Evolutionary conservation across 2,329 filamentous ascomycete genomes (phyloP), one percentile per base, ranked within the genome.

Genomic region (Beauveria pseudobassiana): DNA sequence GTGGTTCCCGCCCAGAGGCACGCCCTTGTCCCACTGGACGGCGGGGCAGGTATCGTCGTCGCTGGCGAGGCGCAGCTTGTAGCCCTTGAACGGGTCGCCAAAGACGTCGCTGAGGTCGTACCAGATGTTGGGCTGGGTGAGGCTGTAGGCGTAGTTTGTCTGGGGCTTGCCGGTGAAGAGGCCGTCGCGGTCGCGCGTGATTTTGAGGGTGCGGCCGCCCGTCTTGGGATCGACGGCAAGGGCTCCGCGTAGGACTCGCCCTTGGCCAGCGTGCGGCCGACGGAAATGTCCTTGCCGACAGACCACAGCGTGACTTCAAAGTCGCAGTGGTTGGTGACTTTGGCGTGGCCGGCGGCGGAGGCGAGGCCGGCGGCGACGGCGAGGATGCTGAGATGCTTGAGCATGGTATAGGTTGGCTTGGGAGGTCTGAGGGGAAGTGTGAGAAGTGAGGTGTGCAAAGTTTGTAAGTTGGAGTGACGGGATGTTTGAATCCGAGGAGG

Each of bases 41-140:
- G 66, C 57, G 0, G 71, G 69, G 68, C 76, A 78, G 3, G 56
- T 65, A 7, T 62, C 42, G 42, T 73, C 64, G 34, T 65, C 65
- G 64, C 72, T 74, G 24, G 65, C 66, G 9, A 70, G 67, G 5
- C 66, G 68, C 8, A 77, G 34, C 68, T 72, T 74, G 54, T 68
- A 64, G 16, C 74, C 74, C 20, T 54, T 54, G 24, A 78, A 76
- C 9, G 71, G 65, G 59, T 76, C 70, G n/a, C 76, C 76, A 51
- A 76, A 78, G 18, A 76, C 73, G 63, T 72, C 69, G 67, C 69
- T 74, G 40, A 78, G 67, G 64, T 77, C 76, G 62, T 77, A 77
- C 73, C 74, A 78, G 60, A 78, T 64, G 12, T 65, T 64, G 58
- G 53, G 64, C 62, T 65, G 67, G 57, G 73, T 69, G 34, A 77